A percentile compares a stretch with the other conserved stretches of the same genome.
phyloP scores from a whole-genome alignment of 2,329 filamentous ascomycete genomes.

The Curvularia verruculosa region DNA sequence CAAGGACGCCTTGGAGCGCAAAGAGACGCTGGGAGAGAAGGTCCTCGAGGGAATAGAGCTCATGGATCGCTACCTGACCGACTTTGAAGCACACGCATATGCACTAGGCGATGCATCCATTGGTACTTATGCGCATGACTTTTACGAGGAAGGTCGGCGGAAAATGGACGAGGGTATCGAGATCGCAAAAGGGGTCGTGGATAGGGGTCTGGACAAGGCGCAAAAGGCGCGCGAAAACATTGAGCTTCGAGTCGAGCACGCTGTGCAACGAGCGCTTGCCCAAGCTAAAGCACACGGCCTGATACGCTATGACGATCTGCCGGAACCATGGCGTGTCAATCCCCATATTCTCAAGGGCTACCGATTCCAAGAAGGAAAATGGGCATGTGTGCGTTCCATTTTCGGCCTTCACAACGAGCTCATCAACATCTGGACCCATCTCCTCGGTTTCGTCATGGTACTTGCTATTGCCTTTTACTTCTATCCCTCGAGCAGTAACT shows the following conservation, averaged over 20 bases:
- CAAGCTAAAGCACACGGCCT: slow-evolving; percentile 80
- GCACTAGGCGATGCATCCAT: slow-evolving; percentile 80
- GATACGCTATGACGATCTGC: slow-evolving; percentile 87
- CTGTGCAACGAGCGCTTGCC: slow-evolving; percentile 77
- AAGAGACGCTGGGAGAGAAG: slow-evolving; percentile 90
- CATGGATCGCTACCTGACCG: slow-evolving; percentile 82
- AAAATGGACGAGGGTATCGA: slow-evolving; percentile 81
- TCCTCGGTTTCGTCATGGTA: slow-evolving; percentile 85
- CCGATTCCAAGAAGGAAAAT: slow-evolving; percentile 89
- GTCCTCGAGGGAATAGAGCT: slow-evolving; percentile 84
- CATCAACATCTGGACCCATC: slow-evolving; percentile 98
- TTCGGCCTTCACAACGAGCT: slow-evolving; percentile 89
- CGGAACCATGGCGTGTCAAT: slow-evolving; percentile 91
- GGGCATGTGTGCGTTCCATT: slow-evolving; percentile 84
- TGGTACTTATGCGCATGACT: slow-evolving; percentile 70
- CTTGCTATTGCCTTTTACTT: slow-evolving; percentile 92
- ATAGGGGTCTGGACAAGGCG: slow-evolving; percentile 83
- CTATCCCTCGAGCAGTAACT: slow-evolving; percentile 87
- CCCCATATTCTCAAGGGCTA: slow-evolving; percentile 91
- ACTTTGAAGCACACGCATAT: slow-evolving; percentile 82
- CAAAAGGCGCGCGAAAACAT: slow-evolving; percentile 73
- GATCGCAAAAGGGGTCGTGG: slow-evolving; percentile 75
- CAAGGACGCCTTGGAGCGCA: slow-evolving; percentile 80
- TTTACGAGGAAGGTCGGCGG: slow-evolving; percentile 79
- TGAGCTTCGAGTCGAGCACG: slow-evolving; percentile 73